Base-by-base conservation (phyloP, 2,329 filamentous ascomycete genomes). In the Claviceps digitariae region DNA sequence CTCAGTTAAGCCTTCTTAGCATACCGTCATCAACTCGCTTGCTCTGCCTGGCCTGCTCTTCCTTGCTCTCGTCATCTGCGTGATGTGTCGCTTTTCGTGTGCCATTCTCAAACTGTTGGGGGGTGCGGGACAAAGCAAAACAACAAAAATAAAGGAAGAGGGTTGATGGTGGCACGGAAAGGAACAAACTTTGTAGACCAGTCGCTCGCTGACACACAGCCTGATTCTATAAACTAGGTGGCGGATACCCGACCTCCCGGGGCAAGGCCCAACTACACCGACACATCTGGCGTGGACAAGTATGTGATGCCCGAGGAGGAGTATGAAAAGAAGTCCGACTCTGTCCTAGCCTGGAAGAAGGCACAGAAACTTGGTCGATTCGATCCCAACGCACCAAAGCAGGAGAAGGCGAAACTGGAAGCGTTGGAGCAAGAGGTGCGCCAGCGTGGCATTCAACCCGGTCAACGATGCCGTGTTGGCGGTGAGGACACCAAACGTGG, bases 301-400 rank as follows among this genome's bases (percentile, higher is more conserved):
- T 97, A 93, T 68, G 81, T 86, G 57, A 86, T 98, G 77, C 87
- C 90, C n/a, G 75, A 79, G 51, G 78, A 84, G 50, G 86, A 90
- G 64, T 98, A 98, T 70, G 89, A 90, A 66, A 81, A 82, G 63
- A 89, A 90, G 64, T 75, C 82, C 45, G 88, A 96, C 69, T 91
- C 86, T 3, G 93, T 98, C 15, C 79, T 96, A 25, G 87, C 90
- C 6, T 97, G 90, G 90, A 98, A 98, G 72, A 91, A 87, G 72
- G 74, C 82, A n/a, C 84, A 95, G 68, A 90, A 94, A 67, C 80
- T 97, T n/a, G 93, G 93, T 50, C 87, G 93, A 38, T 98, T 98
- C 70, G 89, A 97, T 65, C 93, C 93, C 13, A 77, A 84, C 61
- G 88, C 90, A 8, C 82, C 86, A 20, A 81, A 76, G 56, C 79